These are phyloP conservation scores for Ascochyta rabiei DNA, from an alignment of 2,329 filamentous ascomycete genomes.

Conservation along the genomic window DNA sequence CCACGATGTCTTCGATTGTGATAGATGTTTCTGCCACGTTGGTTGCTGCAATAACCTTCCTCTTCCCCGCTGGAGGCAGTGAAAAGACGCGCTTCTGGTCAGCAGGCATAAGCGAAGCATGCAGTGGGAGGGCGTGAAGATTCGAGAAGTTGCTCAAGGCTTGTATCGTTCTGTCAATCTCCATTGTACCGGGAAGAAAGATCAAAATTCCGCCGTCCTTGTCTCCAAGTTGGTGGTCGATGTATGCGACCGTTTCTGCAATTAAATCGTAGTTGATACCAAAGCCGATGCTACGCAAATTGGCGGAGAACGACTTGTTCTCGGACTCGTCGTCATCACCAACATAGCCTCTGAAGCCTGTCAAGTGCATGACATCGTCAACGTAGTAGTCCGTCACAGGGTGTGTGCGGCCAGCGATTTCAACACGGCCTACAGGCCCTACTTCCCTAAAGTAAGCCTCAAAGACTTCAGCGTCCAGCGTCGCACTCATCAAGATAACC, in stretches of 20 bases:
- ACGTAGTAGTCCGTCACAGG: constrained; percentile 90
- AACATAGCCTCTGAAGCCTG: constrained; percentile 66
- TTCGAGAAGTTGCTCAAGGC: constrained; percentile 68
- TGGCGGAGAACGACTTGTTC: constrained; percentile 51
- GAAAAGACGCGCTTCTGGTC: constrained; percentile 90
- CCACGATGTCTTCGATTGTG: constrained; percentile 96
- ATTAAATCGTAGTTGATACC: constrained; percentile 93
- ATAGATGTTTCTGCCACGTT: constrained; percentile 99
- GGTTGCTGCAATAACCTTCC: constrained; percentile 92
- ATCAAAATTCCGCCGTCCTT: constrained; percentile 90
- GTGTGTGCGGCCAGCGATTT: constrained; percentile 87
- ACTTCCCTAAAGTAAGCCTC: constrained; percentile 78
- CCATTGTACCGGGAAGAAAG: constrained; percentile 88
- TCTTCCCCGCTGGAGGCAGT: constrained; percentile 74
- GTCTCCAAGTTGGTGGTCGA: constrained; percentile 76
- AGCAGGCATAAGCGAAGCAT: constrained; percentile 85
- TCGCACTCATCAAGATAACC: constrained; percentile 94
- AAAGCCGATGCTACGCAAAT: constrained; percentile 61
- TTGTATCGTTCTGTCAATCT: constrained; percentile 83
- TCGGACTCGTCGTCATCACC: constrained; percentile 58
- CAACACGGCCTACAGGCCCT: constrained; percentile 75
- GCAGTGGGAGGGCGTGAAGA: constrained; percentile 82
- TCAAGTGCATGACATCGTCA: constrained; percentile 83
- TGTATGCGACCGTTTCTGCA: constrained; percentile 76
- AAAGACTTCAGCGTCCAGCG: constrained; percentile 86